Evolutionary conservation across 1,284 basidiomycete genomes (phyloP).

Genomic region (Kalmanozyma brasiliensis): DNA sequence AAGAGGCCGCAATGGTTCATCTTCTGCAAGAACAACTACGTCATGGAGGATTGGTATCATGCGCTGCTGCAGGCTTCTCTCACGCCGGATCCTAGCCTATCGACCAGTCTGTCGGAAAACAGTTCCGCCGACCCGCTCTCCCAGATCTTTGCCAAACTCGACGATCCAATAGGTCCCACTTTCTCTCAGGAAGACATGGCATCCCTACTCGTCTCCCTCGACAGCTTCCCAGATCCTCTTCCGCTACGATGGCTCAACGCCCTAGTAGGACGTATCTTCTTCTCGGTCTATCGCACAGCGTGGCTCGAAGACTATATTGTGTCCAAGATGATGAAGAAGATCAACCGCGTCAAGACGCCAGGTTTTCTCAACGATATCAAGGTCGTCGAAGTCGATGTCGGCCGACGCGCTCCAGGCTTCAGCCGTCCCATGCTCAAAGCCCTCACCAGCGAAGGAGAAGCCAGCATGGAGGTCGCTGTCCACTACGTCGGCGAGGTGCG

Average conservation of each 20-base stretch:
- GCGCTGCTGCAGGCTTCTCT: constrained; percentile 80
- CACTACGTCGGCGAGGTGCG: constrained; percentile 87
- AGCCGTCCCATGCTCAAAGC: constrained; percentile 96
- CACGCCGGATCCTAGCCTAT: constrained; percentile 67
- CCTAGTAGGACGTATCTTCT: constrained; percentile 88
- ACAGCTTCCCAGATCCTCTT: constrained; percentile 91
- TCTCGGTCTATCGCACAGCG: constrained; percentile 87
- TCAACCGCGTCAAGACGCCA: constrained; percentile 88
- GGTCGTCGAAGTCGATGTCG: constrained; percentile 89
- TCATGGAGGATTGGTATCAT: constrained; percentile 89
- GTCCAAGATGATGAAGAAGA: constrained; percentile 88
- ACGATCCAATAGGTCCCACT: constrained; percentile 71
- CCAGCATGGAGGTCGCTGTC: constrained; percentile 84
- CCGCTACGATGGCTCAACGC: constrained; percentile 98
- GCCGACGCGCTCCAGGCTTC: constrained; percentile 75
- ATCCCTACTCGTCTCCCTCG: constrained; percentile 82
- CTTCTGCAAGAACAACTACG: constrained; percentile 60
- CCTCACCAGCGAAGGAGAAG: constrained; percentile 89
- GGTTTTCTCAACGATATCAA: constrained; percentile 84
- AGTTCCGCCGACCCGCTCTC: constrained; percentile 12
- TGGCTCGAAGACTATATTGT: constrained; percentile 85
- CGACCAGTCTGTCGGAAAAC: constrained; percentile 21
- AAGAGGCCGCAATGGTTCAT: constrained; percentile 62
- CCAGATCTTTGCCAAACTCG: constrained; percentile 20
- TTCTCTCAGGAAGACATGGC: constrained; percentile 85